phyloP scores from a whole-genome alignment of 495 filamentous ascomycete genomes.

The Hapsidospora chrysogenum region DNA sequence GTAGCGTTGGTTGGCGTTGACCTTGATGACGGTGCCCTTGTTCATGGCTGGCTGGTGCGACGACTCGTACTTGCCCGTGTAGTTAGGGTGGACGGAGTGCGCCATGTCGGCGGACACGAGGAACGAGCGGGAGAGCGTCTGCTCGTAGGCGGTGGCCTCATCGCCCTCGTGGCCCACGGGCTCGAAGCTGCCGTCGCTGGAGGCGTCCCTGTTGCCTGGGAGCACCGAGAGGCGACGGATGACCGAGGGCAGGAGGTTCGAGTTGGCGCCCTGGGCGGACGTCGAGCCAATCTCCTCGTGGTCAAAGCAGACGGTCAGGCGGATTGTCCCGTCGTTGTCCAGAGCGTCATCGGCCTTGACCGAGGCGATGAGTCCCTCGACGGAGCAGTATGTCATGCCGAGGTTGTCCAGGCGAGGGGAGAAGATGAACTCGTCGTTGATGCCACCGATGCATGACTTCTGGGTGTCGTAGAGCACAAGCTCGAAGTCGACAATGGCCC shows the following conservation, averaged over 20 bases:
- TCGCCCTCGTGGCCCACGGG: constrained; percentile 35
- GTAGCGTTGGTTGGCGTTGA: constrained; percentile 95
- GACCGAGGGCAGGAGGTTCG: constrained; percentile 77
- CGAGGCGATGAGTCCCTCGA: constrained; percentile 66
- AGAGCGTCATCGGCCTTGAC: constrained; percentile 42
- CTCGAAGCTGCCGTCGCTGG: constrained; percentile 32
- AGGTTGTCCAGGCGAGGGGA: constrained; percentile 88
- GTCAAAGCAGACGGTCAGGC: constrained; percentile 83
- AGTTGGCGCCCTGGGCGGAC: constrained; percentile 85
- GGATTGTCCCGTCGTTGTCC: constrained; percentile 62
- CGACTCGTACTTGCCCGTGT: constrained; percentile 74
- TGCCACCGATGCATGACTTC: constrained; percentile 68
- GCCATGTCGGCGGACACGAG: constrained; percentile 96
- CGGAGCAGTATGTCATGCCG: constrained; percentile 82
- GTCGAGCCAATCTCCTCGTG: constrained; percentile 93
- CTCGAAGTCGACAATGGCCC: constrained; percentile 83
- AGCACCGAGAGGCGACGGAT: constrained; percentile 76
- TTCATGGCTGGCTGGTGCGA: constrained; percentile 91
- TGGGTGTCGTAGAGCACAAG: constrained; percentile 93
- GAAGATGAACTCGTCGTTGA: constrained; percentile 89
- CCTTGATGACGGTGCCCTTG: constrained; percentile 86
- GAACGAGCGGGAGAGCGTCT: constrained; percentile 83
- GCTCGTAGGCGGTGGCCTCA: constrained; percentile 70
- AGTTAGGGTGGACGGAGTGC: constrained; percentile 89
- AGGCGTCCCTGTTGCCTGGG: constrained; percentile 26